Evolutionary conservation across 257 asterid species (phyloP).

Genomic region (Scutellaria minor): DNA sequence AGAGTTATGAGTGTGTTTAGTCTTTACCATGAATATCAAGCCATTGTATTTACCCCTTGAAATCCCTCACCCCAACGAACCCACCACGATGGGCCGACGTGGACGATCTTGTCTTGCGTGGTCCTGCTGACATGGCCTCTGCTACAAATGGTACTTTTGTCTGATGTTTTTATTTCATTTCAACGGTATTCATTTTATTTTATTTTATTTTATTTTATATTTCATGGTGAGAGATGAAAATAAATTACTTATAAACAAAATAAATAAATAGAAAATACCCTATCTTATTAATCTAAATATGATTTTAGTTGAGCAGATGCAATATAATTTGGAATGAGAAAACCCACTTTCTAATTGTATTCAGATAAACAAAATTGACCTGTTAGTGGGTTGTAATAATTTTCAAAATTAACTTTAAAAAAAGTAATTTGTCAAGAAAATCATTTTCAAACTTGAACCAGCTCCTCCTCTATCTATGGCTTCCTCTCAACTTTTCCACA

Average conservation of each 20-base stretch:
- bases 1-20: too few species aligned
- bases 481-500: slow-evolving; percentile 27
- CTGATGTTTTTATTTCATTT: not conserved
- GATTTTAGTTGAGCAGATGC: too few species aligned
- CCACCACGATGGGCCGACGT: slow-evolving; percentile 41
- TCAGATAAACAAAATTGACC: too few species aligned
- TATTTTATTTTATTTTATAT: not conserved
- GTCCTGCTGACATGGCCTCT: slow-evolving; percentile 35
- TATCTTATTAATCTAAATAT: too few species aligned
- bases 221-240: not conserved
- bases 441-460: not conserved
- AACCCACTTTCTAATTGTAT: too few species aligned
- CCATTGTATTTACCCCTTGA: not conserved
- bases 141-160: slow-evolving; percentile 10
- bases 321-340: too few species aligned
- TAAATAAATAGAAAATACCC: not conserved
- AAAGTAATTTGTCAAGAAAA: not conserved
- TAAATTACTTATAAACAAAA: not conserved
- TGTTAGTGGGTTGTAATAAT: too few species aligned
- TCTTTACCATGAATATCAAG: not conserved
- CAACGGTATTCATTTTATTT: not conserved
- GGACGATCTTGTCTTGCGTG: slow-evolving; percentile 40
- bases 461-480: slow-evolving; percentile 28
- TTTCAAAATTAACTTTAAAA: not conserved
- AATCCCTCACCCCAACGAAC: slow-evolving; percentile 16